Percentiles rank a stretch among this genome's conserved stretches.
These are phyloP conservation scores for Penicillium sp. DNA, from an alignment of 2,329 filamentous ascomycete species.

Conservation along the genomic window DNA sequence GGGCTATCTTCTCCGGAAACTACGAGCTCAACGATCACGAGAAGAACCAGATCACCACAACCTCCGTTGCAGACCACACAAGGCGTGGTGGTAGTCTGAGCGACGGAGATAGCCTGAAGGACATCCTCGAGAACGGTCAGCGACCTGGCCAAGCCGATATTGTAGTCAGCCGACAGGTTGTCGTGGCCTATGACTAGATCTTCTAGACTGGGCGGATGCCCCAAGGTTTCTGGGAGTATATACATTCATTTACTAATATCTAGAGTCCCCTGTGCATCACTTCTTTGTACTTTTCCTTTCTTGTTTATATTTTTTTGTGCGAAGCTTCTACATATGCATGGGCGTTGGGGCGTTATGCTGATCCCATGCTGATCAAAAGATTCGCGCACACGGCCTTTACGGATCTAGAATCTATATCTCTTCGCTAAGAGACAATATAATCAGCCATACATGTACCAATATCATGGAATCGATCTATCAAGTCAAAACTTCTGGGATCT, in stretches of 20 bases:
- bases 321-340: not conserved
- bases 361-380: not conserved
- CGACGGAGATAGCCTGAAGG: constrained; percentile 24
- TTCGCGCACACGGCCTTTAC: not conserved
- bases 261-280: not conserved
- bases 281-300: not conserved
- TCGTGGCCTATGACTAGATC: constrained; percentile 16
- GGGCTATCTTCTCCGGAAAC: constrained; percentile 7
- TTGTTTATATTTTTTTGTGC: not conserved
- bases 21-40: constrained; percentile 20
- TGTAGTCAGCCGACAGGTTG: constrained; percentile 20
- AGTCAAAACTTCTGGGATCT: not conserved
- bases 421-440: not conserved
- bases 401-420: not conserved
- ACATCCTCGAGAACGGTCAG: constrained; percentile 18
- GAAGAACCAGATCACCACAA: constrained; percentile 2
- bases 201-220: not conserved
- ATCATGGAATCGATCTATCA: not conserved
- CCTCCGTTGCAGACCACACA: not conserved
- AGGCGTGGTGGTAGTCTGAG: constrained; percentile 8
- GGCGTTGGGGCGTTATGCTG: not conserved
- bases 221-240: not conserved
- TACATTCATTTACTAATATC: not conserved
- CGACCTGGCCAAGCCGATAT: constrained; percentile 16
- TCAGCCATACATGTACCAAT: not conserved